Evolutionary conservation across 257 asterid genomes (phyloP), one percentile per base, ranked within the genome.

Genomic region (Marsdenia floribunda): DNA sequence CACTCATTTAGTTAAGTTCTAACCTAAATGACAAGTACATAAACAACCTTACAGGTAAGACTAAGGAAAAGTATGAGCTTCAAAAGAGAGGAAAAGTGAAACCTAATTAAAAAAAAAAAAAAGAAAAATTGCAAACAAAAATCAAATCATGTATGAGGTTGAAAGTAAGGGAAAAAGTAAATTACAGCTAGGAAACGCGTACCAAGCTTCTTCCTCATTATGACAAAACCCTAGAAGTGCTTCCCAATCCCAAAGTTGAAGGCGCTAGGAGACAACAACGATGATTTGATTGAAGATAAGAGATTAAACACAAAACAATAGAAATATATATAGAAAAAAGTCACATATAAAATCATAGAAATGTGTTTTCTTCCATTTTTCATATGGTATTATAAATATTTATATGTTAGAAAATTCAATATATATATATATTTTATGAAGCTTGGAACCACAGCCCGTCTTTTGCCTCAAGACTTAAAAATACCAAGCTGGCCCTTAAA

Each of bases 151-250:
- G 6, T 60, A 7, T 18, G 14, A 4, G 22, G n/a, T 29, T 4
- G 19, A 0, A 13, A 24, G 21, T 4, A 18, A 15, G 38, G 37
- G 33, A 60, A 60, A 60, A 3, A 42, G 47, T 42, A 42, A 12
- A 42, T 61, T 61, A 90, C 96, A 52, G 96, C 95, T 10, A 95
- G 96, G 72, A 90, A 90, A 21, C 96, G 91, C 44, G 96, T 88
- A 73, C 89, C 95, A 19, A 90, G 93, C 42, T 61, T 61, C 42
- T 61, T 61, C 42, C 68, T 61, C 68, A 61, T 61, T 21, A 10
- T 59, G 38, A 26, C 68, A 61, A 61, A 29, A 61, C 40, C 42
- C 42, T 61, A 29, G 42, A 29, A 61, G 42, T 13, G 42, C 15
- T 7, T 6, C 29, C 40, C 26, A 65, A 29, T 42, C 50, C 70